Conservation (phyloP, 2,329 filamentous ascomycete species). For the Phialocephala subalpina region DNA sequence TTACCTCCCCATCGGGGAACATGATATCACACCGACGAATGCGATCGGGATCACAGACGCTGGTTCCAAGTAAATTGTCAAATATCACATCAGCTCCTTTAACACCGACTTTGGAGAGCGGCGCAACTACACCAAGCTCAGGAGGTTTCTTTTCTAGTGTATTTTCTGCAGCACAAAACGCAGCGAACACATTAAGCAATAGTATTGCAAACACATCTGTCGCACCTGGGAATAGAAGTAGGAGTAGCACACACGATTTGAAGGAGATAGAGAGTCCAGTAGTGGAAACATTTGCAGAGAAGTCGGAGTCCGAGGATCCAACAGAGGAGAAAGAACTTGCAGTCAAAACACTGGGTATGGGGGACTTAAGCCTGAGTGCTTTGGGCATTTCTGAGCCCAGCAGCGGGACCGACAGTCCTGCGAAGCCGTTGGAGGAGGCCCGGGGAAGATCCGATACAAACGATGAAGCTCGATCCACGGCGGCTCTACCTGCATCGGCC, state of each 20-base stretch:
- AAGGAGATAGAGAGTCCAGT: slow-evolving; percentile 42
- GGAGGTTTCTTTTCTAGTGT: slow-evolving; percentile 92
- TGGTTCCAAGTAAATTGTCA: slow-evolving; percentile 83
- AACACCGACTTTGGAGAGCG: slow-evolving; percentile 78
- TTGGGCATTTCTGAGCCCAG: slow-evolving; percentile 77
- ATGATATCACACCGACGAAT: slow-evolving; percentile 77
- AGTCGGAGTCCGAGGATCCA: slow-evolving; percentile 41
- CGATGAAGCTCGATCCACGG: slow-evolving; percentile 32
- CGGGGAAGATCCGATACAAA: slow-evolving; percentile 38
- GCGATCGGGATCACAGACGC: slow-evolving; percentile 60
- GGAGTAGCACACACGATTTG: slow-evolving; percentile 44
- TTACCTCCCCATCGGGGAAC: slow-evolving; percentile 69
- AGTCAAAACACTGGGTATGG: slow-evolving; percentile 87
- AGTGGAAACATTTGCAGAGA: slow-evolving; percentile 44
- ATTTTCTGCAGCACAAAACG: slow-evolving; percentile 91
- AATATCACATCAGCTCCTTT: slow-evolving; percentile 76
- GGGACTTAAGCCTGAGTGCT: slow-evolving; percentile 88
- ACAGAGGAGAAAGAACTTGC: slow-evolving; percentile 73
- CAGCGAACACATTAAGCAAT: slow-evolving; percentile 77
- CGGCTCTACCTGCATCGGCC: slow-evolving; percentile 7
- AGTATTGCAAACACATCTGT: slow-evolving; percentile 75
- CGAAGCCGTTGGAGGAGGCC: slow-evolving; percentile 51
- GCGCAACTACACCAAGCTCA: slow-evolving; percentile 57
- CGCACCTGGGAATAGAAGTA: slow-evolving; percentile 57
- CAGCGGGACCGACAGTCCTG: slow-evolving; percentile 61